Base-by-base conservation (phyloP, 768 basidiomycete species). In the Chalciporus sphaerocephalus region DNA sequence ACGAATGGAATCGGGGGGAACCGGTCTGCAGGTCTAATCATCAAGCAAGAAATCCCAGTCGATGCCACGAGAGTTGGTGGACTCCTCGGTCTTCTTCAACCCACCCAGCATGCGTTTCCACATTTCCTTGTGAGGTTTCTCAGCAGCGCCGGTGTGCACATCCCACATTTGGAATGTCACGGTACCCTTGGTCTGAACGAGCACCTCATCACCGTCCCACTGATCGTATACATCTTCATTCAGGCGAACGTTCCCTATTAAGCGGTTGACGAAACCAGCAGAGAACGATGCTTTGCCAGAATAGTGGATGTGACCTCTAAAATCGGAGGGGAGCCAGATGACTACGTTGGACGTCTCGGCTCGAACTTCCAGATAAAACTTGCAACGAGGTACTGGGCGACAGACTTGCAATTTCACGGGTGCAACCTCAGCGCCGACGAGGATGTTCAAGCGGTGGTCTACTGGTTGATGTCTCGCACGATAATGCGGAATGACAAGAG, bases 21-120 rank as follows among this genome's bases (percentile, higher is more conserved):
- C n/a, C 39, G 30, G 21, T 23, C n/a, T n/a, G n/a, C 7, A 28
- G 40, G 34, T 30, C 65, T 67, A 86, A 58, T 85, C 83, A 48
- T 87, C 84, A 38, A 89, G 73, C 46, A 89, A 68, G 64, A 85
- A 88, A 61, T 89, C 87, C 87, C 87, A 89, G 65, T 88, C 75
- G 47, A 86, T 81, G 35, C 58, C 53, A 3, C 44, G 47, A 33
- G 69, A 53, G 23, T 57, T n/a, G 5, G 30, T n/a, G 30, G n/a
- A 56, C 56, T 77, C 79, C 6, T 78, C 76, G 35, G 71, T 67
- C 60, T 74, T 83, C 56, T 72, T 78, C 25, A 58, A 45, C 61
- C 78, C 78, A 33, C 81, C 71, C 58, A 86, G 83, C 48, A 86
- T 70, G 38, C 84, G 74, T 60, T 78, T 83, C 52, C 82, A 61